Conservation (phyloP, 2,329 filamentous ascomycete species). For the Cephalotrichum gorgonifer region DNA sequence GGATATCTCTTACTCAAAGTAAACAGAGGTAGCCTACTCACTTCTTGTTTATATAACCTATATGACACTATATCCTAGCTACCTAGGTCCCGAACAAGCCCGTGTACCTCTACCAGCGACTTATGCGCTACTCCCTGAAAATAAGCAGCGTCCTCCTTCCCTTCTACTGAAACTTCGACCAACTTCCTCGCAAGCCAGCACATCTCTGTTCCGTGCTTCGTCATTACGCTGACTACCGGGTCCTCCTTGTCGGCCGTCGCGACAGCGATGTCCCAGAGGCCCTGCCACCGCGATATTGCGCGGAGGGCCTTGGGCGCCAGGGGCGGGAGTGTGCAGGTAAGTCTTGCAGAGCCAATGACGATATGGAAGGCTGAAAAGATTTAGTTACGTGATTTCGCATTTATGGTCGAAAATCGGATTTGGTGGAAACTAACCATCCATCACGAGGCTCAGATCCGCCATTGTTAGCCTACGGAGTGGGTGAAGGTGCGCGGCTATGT, state of each 20-base stretch:
- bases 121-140: neutral
- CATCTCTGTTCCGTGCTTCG: constrained; percentile 8
- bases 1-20: too few species aligned
- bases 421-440: neutral
- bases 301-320: constrained; percentile 7
- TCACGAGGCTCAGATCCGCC: neutral
- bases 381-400: neutral
- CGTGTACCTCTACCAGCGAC: neutral
- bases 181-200: constrained; percentile 7
- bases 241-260: neutral
- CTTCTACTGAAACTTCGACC: constrained; percentile 6
- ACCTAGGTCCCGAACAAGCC: neutral
- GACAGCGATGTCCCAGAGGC: constrained; percentile 9
- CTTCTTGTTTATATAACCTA: too few species aligned
- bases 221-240: constrained; percentile 4
- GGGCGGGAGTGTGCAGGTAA: constrained; percentile 8
- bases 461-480: neutral
- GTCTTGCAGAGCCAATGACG: constrained; percentile 8
- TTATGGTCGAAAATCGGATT: too few species aligned
- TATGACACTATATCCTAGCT: too few species aligned
- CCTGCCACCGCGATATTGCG: constrained; percentile 12
- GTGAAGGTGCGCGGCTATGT: constrained; percentile 4
- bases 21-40: too few species aligned
- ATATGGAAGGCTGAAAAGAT: constrained; percentile 4
- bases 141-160: constrained; percentile 1